phyloP scores from a whole-genome alignment of 2,329 filamentous ascomycete species.

The Pseudogymnoascus sp. region DNA sequence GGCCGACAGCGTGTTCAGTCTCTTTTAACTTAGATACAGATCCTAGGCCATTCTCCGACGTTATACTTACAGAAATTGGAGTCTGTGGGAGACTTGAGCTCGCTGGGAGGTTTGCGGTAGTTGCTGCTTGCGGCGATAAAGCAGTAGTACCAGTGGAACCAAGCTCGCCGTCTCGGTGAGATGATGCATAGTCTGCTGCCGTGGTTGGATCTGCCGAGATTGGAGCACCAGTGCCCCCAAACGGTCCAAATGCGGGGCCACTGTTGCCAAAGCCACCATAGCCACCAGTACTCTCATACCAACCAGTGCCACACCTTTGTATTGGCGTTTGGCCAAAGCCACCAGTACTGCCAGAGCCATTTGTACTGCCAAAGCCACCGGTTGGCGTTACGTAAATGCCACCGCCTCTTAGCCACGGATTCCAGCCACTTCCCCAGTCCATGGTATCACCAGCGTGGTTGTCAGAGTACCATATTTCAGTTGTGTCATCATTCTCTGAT shows the following conservation, averaged over 20 bases:
- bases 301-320: background rate
- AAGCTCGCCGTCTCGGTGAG: background rate
- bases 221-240: background rate
- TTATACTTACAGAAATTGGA: background rate
- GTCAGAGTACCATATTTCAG: constrained; percentile 2
- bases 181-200: background rate
- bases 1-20: background rate
- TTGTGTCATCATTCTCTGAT: background rate
- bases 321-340: background rate
- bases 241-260: background rate
- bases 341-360: too few relatives aligned
- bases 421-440: background rate
- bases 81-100: background rate
- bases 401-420: background rate
- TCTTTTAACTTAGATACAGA: background rate
- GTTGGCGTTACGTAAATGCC: background rate
- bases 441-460: background rate
- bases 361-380: too few relatives aligned
- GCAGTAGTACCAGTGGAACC: background rate
- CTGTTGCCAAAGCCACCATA: background rate
- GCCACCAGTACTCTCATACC: background rate
- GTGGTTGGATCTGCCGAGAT: background rate
- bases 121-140: background rate
- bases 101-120: background rate
- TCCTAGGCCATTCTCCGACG: background rate